Percentiles rank a stretch among this genome's conserved stretches.
phyloP scores from a whole-genome alignment of 2,329 filamentous ascomycete species.

The Nemania bipapillata region DNA sequence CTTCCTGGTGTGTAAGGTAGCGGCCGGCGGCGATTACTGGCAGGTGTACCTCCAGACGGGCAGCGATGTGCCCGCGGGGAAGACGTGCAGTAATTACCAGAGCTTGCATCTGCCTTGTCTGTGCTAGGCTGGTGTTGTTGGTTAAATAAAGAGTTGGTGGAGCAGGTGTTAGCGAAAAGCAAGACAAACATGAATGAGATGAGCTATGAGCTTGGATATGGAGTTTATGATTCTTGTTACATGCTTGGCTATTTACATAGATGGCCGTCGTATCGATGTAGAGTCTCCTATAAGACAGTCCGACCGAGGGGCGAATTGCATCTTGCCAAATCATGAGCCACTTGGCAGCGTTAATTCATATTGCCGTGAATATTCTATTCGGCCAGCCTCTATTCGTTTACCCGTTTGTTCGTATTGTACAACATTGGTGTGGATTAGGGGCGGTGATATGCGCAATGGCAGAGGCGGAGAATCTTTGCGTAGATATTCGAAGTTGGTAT shows the following conservation, averaged over 20 bases:
- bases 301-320: neutral
- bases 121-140: constrained; percentile 50
- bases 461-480: neutral
- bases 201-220: constrained; percentile 7
- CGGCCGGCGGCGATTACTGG: constrained; percentile 56
- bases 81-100: constrained; percentile 65
- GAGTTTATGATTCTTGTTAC: neutral
- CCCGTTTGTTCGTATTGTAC: constrained; percentile 14
- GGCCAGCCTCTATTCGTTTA: neutral
- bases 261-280: constrained; percentile 23
- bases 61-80: constrained; percentile 60
- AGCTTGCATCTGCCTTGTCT: constrained; percentile 65
- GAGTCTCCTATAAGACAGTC: constrained; percentile 12
- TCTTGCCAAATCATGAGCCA: neutral
- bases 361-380: constrained; percentile 18
- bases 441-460: neutral
- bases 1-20: constrained; percentile 61
- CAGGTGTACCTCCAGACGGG: constrained; percentile 65
- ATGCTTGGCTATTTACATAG: constrained; percentile 26
- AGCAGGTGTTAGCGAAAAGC: neutral
- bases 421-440: neutral
- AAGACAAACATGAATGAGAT: neutral
- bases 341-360: constrained; percentile 15
- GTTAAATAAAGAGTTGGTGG: neutral
- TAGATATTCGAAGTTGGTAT: neutral